These are phyloP conservation scores for Fraxinus greggii DNA, from an alignment of 305 asterid species.

Conservation along the genomic window DNA sequence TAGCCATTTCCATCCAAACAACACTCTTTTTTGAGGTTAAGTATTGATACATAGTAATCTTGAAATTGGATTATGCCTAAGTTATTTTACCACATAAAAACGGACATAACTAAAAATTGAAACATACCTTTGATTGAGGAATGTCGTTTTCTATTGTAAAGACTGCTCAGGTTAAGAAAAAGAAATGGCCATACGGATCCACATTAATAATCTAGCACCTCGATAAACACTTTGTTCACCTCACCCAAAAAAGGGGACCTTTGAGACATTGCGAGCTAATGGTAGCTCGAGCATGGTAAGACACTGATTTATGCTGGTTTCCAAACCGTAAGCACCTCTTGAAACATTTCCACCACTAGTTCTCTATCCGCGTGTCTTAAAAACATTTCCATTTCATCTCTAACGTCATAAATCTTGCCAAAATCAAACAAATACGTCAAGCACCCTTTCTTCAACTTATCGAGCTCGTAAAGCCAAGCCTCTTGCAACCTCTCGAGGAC, in stretches of 20 bases:
- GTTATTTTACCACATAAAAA: background rate
- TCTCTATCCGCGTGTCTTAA: slow-evolving; percentile 80
- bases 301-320: slow-evolving; percentile 49
- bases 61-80: background rate
- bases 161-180: background rate
- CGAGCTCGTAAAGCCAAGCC: slow-evolving; percentile 89
- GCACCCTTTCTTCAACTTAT: slow-evolving; percentile 80
- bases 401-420: slow-evolving; percentile 86
- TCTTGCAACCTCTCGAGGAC: slow-evolving; percentile 92
- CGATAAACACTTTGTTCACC: background rate
- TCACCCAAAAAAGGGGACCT: background rate
- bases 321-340: slow-evolving; percentile 84
- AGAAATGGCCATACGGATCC: background rate
- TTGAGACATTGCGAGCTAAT: background rate
- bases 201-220: background rate
- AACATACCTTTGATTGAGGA: background rate
- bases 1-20: background rate
- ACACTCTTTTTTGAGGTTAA: background rate
- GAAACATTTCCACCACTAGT: slow-evolving; percentile 84
- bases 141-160: background rate
- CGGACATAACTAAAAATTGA: background rate
- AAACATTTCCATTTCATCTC: slow-evolving; percentile 74
- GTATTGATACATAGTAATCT: background rate
- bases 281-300: background rate
- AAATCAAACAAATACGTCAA: slow-evolving; percentile 81